Percentiles rank a stretch among this genome's conserved stretches.
Evolutionary conservation across 306 rosid species (phyloP).

Genomic region (Ceratonia siliqua): DNA sequence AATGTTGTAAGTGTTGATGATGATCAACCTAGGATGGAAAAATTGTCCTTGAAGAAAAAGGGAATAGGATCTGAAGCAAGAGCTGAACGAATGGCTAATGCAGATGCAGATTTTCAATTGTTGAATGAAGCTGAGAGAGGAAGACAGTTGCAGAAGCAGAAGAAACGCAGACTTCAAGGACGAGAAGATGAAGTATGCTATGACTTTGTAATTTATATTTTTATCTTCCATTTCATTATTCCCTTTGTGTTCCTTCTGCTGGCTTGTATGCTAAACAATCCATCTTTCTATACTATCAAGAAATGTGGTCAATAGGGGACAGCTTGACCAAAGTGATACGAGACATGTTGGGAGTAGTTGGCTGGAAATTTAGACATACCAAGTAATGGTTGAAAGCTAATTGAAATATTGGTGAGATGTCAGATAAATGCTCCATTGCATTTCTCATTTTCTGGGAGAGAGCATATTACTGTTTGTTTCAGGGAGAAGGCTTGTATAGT

Average conservation of each 20-base stretch:
- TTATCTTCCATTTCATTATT: conserved; percentile 26
- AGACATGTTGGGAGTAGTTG: neutral
- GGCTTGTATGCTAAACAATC: conserved; percentile 3
- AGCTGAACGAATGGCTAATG: conserved; percentile 77
- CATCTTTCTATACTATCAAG: neutral
- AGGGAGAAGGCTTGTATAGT: neutral
- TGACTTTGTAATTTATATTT: neutral
- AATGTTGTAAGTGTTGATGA: conserved; percentile 45
- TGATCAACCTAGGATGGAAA: conserved; percentile 68
- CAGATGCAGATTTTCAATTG: conserved; percentile 78
- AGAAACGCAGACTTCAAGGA: conserved; percentile 83
- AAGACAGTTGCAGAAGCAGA: conserved; percentile 84
- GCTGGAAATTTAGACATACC: neutral
- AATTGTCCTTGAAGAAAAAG: conserved; percentile 72
- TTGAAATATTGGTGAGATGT: conserved; percentile 6
- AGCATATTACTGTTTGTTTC: neutral
- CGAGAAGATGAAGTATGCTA: conserved; percentile 87
- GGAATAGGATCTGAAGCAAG: conserved; percentile 89
- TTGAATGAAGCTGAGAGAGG: conserved; percentile 77
- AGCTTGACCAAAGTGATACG: neutral
- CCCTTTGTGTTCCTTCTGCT: conserved; percentile 9
- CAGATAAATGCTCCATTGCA: neutral
- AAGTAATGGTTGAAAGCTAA: neutral
- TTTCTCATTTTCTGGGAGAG: neutral
- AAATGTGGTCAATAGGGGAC: neutral